Evolutionary conservation across 345 rosid species (phyloP), one percentile per base, ranked within the genome.

Genomic region (Gossypium thurberi): DNA sequence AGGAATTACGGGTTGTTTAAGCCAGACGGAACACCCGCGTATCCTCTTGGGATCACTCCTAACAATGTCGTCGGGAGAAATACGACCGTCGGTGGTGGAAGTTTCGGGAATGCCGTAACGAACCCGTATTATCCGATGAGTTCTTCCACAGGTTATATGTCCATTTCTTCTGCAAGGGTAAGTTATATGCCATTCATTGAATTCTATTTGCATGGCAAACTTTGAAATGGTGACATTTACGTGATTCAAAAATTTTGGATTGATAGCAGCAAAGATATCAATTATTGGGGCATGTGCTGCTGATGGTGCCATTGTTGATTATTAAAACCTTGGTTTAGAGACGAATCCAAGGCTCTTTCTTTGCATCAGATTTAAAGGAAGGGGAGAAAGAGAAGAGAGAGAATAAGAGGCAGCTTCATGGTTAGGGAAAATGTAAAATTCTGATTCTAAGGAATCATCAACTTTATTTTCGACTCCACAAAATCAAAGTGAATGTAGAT

Each of bases 1-100:
- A 87, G 97, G 85, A 94, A 94, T 37, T 94, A 94, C 42, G 98
- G 98, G 33, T 74, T 95, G 74, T 95, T 95, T 70, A 91, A 90
- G 82, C 98, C 99, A 1, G 99, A 95, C 17, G 87, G 92, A 21
- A 83, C 91, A 7, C 93, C 93, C 4, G 88, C 87, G 0, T 96
- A 93, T 58, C 44, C 84, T 1, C 87, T 95, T 1, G 93, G 74
- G 12, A 61, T 86, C 25, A 61, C 26, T 43, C 64, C 57, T 1
- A 75, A 14, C 7, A 57, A 57, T 10, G 33, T 3, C 28, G 61
- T 57, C 33, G 33, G 33, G 56, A 37, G 56, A 4, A 79, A 73
- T 58, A 58, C 64, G 46, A 53, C 69, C 9, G 61, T 65, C 48
- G 76, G 78, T 4, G 70, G 70, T 6, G 67, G 70, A 72, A 43